Evolutionary conservation across 139 green algal species (phyloP).

Genomic region (Haematococcus lacustris): DNA sequence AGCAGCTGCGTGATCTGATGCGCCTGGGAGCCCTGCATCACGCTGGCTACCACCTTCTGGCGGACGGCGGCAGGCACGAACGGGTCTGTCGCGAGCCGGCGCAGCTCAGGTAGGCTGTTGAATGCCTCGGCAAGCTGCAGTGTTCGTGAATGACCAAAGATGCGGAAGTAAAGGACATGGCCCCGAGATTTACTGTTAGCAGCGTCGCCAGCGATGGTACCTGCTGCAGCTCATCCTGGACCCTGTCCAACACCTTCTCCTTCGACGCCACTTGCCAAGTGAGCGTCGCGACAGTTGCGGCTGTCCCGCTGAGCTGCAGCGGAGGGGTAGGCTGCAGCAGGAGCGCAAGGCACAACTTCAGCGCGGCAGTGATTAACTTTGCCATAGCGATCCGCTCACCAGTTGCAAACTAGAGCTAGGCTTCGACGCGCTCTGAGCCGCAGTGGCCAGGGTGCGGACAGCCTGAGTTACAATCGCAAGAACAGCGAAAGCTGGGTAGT

Average conservation of each 20-base stretch:
- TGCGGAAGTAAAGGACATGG: no score
- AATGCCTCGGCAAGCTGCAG: constrained; percentile 1
- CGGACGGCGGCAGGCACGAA: constrained; percentile 34
- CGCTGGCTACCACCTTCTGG: constrained; percentile 29
- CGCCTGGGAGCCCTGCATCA: constrained; percentile 30
- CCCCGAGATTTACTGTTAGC: no score
- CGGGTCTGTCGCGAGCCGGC: constrained; percentile 43
- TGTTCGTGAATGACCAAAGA: no score
- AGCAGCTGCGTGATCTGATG: constrained; percentile 45
- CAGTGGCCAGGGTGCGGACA: no score
- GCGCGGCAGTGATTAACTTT: no score
- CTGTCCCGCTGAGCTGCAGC: constrained; percentile 35
- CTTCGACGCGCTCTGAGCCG: no score
- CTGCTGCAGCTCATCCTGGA: constrained; percentile 58
- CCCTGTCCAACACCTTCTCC: constrained; percentile 48
- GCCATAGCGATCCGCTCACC: no score
- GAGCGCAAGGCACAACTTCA: no score
- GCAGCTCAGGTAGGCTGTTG: constrained; percentile 17
- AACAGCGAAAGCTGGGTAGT: no score
- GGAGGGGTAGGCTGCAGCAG: constrained; percentile 27
- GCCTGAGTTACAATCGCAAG: no score
- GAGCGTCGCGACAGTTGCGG: constrained; percentile 37
- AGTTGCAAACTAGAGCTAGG: no score
- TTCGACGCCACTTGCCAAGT: constrained; percentile 48
- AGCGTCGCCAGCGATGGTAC: no score